Base-by-base conservation (phyloP, 1,284 basidiomycete species). In the Malassezia globosa region DNA sequence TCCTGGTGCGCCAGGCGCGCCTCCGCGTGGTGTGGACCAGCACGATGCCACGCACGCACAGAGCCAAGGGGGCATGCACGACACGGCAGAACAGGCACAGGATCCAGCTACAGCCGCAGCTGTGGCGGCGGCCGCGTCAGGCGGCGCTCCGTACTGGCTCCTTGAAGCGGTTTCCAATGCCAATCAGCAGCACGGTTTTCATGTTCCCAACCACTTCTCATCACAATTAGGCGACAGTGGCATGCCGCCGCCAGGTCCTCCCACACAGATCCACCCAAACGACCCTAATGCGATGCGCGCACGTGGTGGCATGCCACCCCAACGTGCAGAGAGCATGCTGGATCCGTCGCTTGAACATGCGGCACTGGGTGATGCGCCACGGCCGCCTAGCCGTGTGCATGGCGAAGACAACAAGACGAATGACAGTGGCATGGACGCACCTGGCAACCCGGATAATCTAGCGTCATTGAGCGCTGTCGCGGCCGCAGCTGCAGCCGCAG, bases 391-490 rank as follows among this genome's bases (percentile, higher is more conserved):
- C 10, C 46, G 48, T 24, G 39, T 38, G 18, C 23, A 25, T 13
- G 19, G 33, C 24, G 37, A 33, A 18, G 51, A 42, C 5, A 37
- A 39, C 13, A 39, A 22, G 37, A 25, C 21, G 14, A 16, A 38
- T 13, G 39, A 52, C 29, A 14, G 22, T 16, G 29, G 29, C 16
- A n/a, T 48, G 11, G 46, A 48, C 35, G 23, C 24, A 21, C 11
- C 40, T 5, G 46, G 39, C 29, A 52, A 52, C 33, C 33, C 42
- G 18, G 55, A 62, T 44, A 59, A 55, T 38, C 46, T 64, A 37
- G 61, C 61, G 34, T 55, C 54, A 8, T 46, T 64, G 29, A 61
- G 60, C 38, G 60, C 61, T 2, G 61, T 60, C 2, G 61, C 61
- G 7, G 61, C 58, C 3, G 61, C 61, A 3, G 61, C 59, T 3